Evolutionary conservation across 2,329 filamentous ascomycete species (phyloP), one percentile per base, ranked within the genome.

Genomic region (Penicillium sp.): DNA sequence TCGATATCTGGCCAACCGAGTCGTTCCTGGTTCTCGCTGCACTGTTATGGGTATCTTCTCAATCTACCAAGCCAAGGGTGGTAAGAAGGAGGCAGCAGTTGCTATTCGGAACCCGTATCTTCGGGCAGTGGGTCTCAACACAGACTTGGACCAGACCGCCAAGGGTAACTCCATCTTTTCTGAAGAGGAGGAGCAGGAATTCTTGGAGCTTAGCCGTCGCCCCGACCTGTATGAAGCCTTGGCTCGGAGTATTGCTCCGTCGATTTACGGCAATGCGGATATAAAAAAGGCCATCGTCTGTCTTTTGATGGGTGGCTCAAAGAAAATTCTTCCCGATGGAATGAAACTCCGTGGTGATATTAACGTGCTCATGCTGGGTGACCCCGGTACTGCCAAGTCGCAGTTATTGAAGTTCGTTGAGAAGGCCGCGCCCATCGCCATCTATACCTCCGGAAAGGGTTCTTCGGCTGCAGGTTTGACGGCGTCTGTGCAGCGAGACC

Each of bases 311-410:
- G 94, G 94, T 52, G 94, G 94, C 13, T 95, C 91, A 27, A 99
- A 99, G 74, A 99, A 99, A 75, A 95, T 99, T 33, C 77, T 99
- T 0, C 94, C 94, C 0, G 94, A 99, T 63, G 94, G 94, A 31
- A 99, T 99, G 92, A 95, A 89, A 68, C 82, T 99, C 8, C 86
- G 94, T 81, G 94, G 94, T 64, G 94, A 99, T 66, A 99, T 99
- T 73, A 99, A 99, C 71, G 92, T 99, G 4, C 82, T 99, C 11
- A 82, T 99, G 24, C 87, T 99, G 22, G 94, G 94, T 82, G 94
- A 99, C 60, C 94, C 94, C 0, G 94, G 94, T 83, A 99, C 94
- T 1, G 94, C 94, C 51, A 99, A 99, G 72, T 99, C 94, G 7
- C 94, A 99, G 71, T 78, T 99, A 6, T 78, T 99, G 36, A 99